Evolutionary conservation across 2,329 filamentous ascomycete species (phyloP).

Genomic region (Talaromyces sp.): DNA sequence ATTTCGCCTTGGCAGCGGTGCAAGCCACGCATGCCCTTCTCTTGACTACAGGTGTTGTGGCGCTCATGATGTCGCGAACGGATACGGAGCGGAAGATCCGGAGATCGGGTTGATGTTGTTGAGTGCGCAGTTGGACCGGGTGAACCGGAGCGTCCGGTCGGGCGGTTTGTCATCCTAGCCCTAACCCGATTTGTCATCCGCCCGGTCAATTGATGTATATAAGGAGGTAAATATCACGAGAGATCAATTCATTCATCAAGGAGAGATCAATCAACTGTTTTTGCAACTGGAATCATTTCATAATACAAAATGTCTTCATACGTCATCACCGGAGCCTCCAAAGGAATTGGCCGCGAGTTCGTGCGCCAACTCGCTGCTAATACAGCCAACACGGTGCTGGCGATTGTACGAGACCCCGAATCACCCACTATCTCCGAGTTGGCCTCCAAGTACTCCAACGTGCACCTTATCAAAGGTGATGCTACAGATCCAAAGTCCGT

Average conservation of each 20-base stretch:
- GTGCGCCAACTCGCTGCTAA: conserved; percentile 24
- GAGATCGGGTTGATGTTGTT: background rate
- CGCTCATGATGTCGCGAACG: conserved; percentile 7
- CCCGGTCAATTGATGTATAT: background rate
- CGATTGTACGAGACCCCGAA: conserved; percentile 31
- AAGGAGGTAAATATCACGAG: background rate
- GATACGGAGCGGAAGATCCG: no score
- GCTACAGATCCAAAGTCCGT: conserved; percentile 26
- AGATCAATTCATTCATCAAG: background rate
- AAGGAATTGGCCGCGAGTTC: conserved; percentile 29
- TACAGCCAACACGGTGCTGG: conserved; percentile 32
- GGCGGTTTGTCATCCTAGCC: background rate
- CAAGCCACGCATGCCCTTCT: conserved; percentile 20
- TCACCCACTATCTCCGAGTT: conserved; percentile 20
- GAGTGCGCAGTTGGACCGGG: no score
- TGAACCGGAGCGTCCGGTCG: background rate
- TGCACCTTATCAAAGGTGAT: conserved; percentile 31
- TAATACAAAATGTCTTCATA: conserved; percentile 26
- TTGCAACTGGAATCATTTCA: no score
- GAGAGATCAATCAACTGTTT: no score
- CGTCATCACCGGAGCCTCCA: conserved; percentile 28
- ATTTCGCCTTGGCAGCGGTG: conserved; percentile 20
- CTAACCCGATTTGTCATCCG: background rate
- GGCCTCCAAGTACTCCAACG: conserved; percentile 19
- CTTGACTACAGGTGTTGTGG: conserved; percentile 12